Conservation (phyloP, 805 yeast genomes). For the Schizosaccharomyces japonicus region DNA sequence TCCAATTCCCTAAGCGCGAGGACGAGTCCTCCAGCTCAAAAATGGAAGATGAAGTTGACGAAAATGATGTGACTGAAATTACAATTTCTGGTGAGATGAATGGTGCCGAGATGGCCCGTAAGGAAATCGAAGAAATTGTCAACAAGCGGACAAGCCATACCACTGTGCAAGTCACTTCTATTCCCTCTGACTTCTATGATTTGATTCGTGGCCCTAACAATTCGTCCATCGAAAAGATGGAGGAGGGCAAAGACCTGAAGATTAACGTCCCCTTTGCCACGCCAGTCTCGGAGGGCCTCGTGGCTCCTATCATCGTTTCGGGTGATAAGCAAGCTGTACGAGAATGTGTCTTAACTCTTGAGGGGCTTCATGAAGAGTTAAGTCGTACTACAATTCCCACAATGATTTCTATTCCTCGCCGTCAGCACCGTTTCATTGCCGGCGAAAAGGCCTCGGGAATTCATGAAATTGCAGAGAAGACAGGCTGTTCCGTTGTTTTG, state of each 20-base stretch:
- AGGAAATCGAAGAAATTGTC: slow-evolving; percentile 46
- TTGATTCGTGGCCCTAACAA: not conserved
- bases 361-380: slow-evolving; percentile 23
- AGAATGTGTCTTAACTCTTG: slow-evolving; percentile 29
- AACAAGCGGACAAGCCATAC: slow-evolving; percentile 21
- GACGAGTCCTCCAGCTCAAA: slow-evolving; percentile 3
- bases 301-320: slow-evolving; percentile 23
- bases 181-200: slow-evolving; percentile 9
- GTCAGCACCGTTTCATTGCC: slow-evolving; percentile 39
- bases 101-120: slow-evolving; percentile 53
- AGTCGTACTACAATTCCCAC: slow-evolving; percentile 37
- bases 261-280: slow-evolving; percentile 10
- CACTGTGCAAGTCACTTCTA: slow-evolving; percentile 12
- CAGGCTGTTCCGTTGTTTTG: slow-evolving; percentile 17
- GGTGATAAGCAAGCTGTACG: slow-evolving; percentile 53
- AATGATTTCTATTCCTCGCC: slow-evolving; percentile 10
- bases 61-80: slow-evolving; percentile 34
- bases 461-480: slow-evolving; percentile 12
- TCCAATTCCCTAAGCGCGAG: slow-evolving; percentile 32
- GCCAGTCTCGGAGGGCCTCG: slow-evolving; percentile 18
- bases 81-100: slow-evolving; percentile 63
- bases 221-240: slow-evolving; percentile 8
- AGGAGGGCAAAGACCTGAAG: slow-evolving; percentile 14
- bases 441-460: slow-evolving; percentile 20
- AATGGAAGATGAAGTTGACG: slow-evolving; percentile 18